Conservation (phyloP, 495 filamentous ascomycete species). For the Lichina pygmaea region DNA sequence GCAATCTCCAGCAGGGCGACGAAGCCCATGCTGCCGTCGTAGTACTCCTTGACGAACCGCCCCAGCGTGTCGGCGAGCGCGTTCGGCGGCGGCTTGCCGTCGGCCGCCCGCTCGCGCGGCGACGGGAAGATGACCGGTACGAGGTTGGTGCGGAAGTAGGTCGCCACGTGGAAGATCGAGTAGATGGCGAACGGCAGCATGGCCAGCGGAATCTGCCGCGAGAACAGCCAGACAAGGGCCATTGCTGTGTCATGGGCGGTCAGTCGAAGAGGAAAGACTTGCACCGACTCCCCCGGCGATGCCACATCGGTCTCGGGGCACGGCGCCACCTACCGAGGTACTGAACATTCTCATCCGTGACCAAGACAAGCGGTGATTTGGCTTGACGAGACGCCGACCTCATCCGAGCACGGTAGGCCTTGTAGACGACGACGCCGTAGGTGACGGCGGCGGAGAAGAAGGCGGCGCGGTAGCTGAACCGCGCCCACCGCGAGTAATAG, state of each 20-base stretch:
- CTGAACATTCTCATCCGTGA: conserved; percentile 85
- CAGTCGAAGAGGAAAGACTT: background rate
- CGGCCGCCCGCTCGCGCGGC: background rate
- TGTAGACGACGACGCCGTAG: conserved; percentile 98
- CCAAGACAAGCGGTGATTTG: conserved; percentile 29
- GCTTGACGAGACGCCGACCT: conserved; percentile 32
- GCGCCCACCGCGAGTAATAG: conserved; percentile 42
- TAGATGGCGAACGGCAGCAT: conserved; percentile 90
- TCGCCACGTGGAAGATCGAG: conserved; percentile 91
- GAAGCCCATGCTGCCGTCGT: conserved; percentile 34
- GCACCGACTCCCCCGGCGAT: background rate
- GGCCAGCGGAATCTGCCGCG: conserved; percentile 65
- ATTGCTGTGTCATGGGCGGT: conserved; percentile 28
- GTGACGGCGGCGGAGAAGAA: conserved; percentile 74
- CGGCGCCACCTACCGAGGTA: conserved; percentile 47
- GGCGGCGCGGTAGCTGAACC: conserved; percentile 63
- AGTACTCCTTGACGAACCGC: conserved; percentile 89
- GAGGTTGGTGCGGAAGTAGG: conserved; percentile 45
- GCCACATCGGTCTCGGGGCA: background rate
- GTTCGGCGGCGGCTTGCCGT: conserved; percentile 28
- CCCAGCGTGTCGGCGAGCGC: conserved; percentile 52
- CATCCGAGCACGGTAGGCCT: conserved; percentile 66
- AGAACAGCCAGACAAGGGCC: conserved; percentile 87
- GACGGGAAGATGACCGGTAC: conserved; percentile 26
- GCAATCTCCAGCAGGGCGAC: conserved; percentile 18